Base-by-base conservation (phyloP, 1,139 yeast genomes). In the Zygosaccharomyces sapae region DNA sequence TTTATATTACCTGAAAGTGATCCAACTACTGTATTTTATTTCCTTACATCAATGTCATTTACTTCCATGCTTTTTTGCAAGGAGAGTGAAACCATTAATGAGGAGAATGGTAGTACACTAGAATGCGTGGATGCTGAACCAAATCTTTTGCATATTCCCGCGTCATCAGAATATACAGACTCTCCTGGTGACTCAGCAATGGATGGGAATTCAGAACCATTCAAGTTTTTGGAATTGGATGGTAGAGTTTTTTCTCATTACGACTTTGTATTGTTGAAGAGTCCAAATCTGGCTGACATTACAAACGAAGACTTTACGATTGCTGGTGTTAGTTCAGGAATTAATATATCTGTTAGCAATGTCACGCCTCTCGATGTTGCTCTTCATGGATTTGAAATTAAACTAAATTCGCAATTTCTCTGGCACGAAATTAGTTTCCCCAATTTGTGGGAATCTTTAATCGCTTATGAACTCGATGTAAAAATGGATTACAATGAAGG, bases 261-360 rank as follows among this genome's bases (percentile, higher is more conserved):
- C 56, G 80, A 80, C 48, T 70, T 70, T 46, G 63, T 82, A n/a
- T 68, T 81, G 1, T 64, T 82, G 19, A 72, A 73, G 4, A 69
- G 68, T 30, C 59, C 71, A 0, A 58, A 62, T 2, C 55, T 33
- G 4, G 35, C 13, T 18, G 38, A 41, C 2, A 6, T 63, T 27
- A 49, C 61, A 3, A 49, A 66, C 3, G 64, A 68, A 1, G 73
- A 69, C 38, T 75, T 80, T 51, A 59, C 59, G 5, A 30, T 48
- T 16, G 56, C 56, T 1, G 51, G 54, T 12, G 36, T 60, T 7
- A 40, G 53, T 1, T 16, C 40, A 7, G 43, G 41, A n/a, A 24
- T 30, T 4, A 22, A 43, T 5, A 39, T 35, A 1, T 31, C 30
- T 3, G 34, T 38, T 3, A 18, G 25, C 8, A 34, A 45, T 10